phyloP scores from a whole-genome alignment of 306 rosid species.

The Acacia acuminata region DNA sequence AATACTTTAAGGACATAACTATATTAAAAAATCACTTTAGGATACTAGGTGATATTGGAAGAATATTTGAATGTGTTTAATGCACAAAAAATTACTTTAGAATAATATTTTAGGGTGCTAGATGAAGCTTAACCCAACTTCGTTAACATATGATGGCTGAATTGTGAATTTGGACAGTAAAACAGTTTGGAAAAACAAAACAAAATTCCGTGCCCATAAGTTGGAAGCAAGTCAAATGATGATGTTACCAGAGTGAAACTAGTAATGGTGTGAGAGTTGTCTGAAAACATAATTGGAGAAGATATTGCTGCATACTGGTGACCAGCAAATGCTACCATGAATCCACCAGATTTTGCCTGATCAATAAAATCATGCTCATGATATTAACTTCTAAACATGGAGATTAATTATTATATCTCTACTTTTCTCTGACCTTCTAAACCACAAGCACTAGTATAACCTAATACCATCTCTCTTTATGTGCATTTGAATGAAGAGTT shows the following conservation, averaged over 20 bases:
- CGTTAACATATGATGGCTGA: background rate
- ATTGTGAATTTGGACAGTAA: background rate
- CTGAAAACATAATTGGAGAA: constrained; percentile 64
- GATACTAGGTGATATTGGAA: too few relatives aligned
- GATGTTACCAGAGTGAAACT: constrained; percentile 81
- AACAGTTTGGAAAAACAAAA: background rate
- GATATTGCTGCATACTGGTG: constrained; percentile 91
- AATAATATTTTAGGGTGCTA: too few relatives aligned
- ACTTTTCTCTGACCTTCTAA: background rate
- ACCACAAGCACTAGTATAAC: background rate
- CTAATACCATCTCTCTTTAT: background rate
- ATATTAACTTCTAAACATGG: background rate
- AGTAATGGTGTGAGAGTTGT: constrained; percentile 55
- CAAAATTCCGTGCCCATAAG: background rate
- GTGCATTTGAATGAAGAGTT: background rate
- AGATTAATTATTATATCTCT: background rate
- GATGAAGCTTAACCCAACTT: too few relatives aligned
- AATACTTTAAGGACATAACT: too few relatives aligned
- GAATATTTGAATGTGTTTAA: too few relatives aligned
- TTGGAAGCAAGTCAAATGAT: background rate
- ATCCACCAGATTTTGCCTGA: constrained; percentile 53
- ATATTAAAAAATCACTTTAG: too few relatives aligned
- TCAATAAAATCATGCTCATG: background rate
- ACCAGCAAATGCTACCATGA: constrained; percentile 96
- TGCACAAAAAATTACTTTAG: too few relatives aligned